Evolutionary conservation across 495 filamentous ascomycete species (phyloP).

Genomic region (Trichoderma virens): DNA sequence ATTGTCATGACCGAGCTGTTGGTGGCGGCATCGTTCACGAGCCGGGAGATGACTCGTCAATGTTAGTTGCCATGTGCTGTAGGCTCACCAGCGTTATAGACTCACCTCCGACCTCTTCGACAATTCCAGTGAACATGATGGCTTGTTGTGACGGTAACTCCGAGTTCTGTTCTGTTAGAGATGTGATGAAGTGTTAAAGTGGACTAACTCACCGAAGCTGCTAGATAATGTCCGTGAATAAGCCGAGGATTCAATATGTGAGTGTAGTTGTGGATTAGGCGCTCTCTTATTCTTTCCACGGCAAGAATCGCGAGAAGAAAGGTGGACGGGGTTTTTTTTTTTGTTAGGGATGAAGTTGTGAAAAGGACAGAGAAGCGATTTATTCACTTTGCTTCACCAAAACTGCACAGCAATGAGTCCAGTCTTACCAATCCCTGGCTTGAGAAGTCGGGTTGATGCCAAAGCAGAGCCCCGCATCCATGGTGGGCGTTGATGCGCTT

Average conservation of each 20-base stretch:
- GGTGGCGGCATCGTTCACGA: slow-evolving; percentile 71
- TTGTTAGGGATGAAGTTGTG: no score
- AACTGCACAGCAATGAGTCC: background rate
- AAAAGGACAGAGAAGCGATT: background rate
- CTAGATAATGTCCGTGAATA: background rate
- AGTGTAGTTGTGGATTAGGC: no score
- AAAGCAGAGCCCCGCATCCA: slow-evolving; percentile 6
- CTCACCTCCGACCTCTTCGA: slow-evolving; percentile 90
- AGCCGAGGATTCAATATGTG: background rate
- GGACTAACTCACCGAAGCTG: background rate
- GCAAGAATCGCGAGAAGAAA: no score
- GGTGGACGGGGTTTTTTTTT: no score
- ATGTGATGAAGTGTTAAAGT: background rate
- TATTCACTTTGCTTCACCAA: background rate
- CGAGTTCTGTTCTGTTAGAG: background rate
- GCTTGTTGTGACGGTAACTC: background rate
- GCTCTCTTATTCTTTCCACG: no score
- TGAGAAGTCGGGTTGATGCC: background rate
- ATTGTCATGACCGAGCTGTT: slow-evolving; percentile 89
- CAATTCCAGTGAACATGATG: slow-evolving; percentile 94
- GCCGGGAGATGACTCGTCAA: slow-evolving; percentile 64
- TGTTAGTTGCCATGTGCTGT: slow-evolving; percentile 18
- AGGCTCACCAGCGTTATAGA: slow-evolving; percentile 9
- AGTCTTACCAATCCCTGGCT: background rate
- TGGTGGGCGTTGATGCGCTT: background rate